phyloP scores from a whole-genome alignment of 169 alveolate genomes.

The Cryptosporidium sp. region DNA sequence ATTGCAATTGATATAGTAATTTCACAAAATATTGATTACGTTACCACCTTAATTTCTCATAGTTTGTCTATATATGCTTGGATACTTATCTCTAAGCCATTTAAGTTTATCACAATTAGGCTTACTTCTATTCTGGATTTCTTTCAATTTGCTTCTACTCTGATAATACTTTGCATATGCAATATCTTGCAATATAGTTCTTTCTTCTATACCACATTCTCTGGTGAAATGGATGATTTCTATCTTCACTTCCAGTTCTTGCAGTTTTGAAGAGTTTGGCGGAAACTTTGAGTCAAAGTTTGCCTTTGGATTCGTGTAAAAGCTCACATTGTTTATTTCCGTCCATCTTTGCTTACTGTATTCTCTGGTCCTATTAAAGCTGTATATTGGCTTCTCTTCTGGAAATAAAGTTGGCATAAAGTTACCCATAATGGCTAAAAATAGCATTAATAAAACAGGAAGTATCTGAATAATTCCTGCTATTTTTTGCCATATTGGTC shows the following conservation, averaged over 20 bases:
- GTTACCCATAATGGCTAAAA: conserved; percentile 58
- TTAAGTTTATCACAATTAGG: conserved; percentile 70
- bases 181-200: conserved; percentile 58
- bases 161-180: conserved; percentile 73
- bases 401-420: conserved; percentile 49
- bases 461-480: conserved; percentile 53
- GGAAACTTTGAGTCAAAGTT: conserved; percentile 49
- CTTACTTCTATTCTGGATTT: conserved; percentile 49
- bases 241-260: conserved; percentile 58
- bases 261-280: conserved; percentile 43
- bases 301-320: conserved; percentile 27
- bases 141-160: conserved; percentile 28
- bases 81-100: conserved; percentile 69
- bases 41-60: conserved; percentile 34
- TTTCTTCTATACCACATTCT: conserved; percentile 65
- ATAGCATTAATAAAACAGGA: conserved; percentile 40
- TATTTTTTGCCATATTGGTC: conserved; percentile 33
- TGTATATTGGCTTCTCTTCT: conserved; percentile 30
- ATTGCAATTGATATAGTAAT: neutral
- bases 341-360: conserved; percentile 56
- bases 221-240: conserved; percentile 70
- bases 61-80: conserved; percentile 53
- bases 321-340: conserved; percentile 46
- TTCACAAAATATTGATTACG: neutral
- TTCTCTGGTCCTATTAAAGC: conserved; percentile 50